Conservation (phyloP, 352 stramenopile species). For the Pythium aquatile region DNA sequence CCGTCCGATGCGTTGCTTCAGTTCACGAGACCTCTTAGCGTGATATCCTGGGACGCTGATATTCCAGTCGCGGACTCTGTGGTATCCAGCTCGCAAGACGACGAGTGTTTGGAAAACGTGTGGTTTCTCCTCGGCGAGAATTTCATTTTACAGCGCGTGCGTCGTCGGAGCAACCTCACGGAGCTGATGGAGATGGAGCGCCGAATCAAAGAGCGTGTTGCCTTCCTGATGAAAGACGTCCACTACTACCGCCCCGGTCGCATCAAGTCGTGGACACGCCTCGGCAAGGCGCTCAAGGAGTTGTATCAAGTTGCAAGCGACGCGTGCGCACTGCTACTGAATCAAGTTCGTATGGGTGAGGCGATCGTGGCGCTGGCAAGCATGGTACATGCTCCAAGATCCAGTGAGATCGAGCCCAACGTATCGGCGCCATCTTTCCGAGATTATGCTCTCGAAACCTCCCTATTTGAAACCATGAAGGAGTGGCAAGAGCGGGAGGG, state of each 20-base stretch:
- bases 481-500: slow-evolving; percentile 39
- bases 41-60: slow-evolving; percentile 33
- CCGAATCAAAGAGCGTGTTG: slow-evolving; percentile 51
- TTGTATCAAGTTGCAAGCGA: slow-evolving; percentile 66
- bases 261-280: slow-evolving; percentile 62
- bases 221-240: slow-evolving; percentile 61
- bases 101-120: slow-evolving; percentile 42
- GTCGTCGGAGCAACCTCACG: slow-evolving; percentile 50
- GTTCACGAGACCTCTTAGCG: slow-evolving; percentile 39
- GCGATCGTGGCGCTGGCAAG: slow-evolving; percentile 38
- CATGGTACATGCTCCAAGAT: neutral
- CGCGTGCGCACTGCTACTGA: slow-evolving; percentile 51
- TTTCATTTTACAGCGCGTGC: slow-evolving; percentile 60
- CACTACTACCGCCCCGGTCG: slow-evolving; percentile 57
- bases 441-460: slow-evolving; percentile 38
- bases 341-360: slow-evolving; percentile 37
- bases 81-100: neutral
- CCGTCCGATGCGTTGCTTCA: slow-evolving; percentile 17
- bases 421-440: slow-evolving; percentile 31
- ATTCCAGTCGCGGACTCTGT: slow-evolving; percentile 22
- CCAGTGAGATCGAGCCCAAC: neutral
- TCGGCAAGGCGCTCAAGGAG: slow-evolving; percentile 69
- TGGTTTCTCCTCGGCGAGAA: slow-evolving; percentile 77
- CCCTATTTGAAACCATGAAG: slow-evolving; percentile 60
- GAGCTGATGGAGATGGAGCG: slow-evolving; percentile 65